Evolutionary conservation across 2,329 filamentous ascomycete species (phyloP), one percentile per base, ranked within the genome.

Genomic region (Stachybotrys chlorohalonatus): DNA sequence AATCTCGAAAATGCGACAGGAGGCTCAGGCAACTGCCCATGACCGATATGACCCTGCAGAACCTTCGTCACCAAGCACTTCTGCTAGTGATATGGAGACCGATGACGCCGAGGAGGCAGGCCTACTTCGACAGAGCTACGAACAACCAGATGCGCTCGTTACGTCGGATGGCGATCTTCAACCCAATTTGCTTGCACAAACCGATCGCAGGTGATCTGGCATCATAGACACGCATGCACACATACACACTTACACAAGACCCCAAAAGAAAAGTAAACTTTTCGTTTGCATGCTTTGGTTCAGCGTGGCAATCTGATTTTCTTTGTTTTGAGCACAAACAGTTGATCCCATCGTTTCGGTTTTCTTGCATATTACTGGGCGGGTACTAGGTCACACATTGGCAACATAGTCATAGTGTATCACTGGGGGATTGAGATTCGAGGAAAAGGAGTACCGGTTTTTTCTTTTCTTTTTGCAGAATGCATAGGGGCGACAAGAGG

Each of bases 1-100:
- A 70, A 90, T 97, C 59, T 79, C 77, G 51, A 90, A 89, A 71
- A 96, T 99, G 94, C 82, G 89, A 50, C 74, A 81, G 54, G 89
- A 96, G 11, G 90, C 91, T 1, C 77, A 77, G 62, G 65, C 70
- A 39, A 74, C 78, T 31, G 77, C 76, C 2, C 78, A 81, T 52
- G 66, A 66, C 8, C 70, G 66, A 32, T 73, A 73, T 55, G 63
- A 68, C 55, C 68, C 64, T 6, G 59, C 61, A 11, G 66, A 69
- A 55, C 68, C 58, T 11, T 62, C 55, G 8, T 70, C 66, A 15
- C 70, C 68, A 7, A 66, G 69, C 7, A 70, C 69, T 32, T 70
- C 64, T 52, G 68, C 62, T 31, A 75, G 72, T 60, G 73, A 75
- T 47, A 61, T 65, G 13, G 77, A 76, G 30, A 72, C 71, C 39